Conservation (phyloP, 345 rosid genomes). For the Arabis hirsuta region DNA sequence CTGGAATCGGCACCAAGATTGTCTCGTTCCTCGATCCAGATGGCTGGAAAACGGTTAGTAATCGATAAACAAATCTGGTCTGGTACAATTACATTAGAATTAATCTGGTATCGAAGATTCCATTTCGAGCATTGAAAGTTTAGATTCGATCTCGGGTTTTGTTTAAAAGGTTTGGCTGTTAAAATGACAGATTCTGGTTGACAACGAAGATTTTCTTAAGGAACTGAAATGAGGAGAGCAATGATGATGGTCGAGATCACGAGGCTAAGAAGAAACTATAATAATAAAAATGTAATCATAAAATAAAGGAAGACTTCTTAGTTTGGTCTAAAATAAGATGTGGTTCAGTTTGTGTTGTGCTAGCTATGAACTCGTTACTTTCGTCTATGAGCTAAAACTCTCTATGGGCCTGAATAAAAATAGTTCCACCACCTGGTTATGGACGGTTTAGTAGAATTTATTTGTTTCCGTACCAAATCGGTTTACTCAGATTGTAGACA, state of each 20-base stretch:
- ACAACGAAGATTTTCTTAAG: constrained; percentile 90
- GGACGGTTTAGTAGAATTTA: constrained; percentile 13
- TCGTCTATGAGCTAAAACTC: constrained; percentile 5
- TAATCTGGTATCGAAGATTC: not conserved
- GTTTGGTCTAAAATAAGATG: constrained; percentile 19
- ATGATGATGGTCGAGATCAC: constrained; percentile 25
- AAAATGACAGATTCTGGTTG: constrained; percentile 76
- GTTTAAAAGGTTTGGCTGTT: constrained; percentile 12
- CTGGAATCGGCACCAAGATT: constrained; percentile 89
- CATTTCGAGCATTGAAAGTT: not conserved
- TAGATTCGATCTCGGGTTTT: not conserved
- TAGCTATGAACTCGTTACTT: constrained; percentile 14
- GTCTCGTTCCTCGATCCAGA: constrained; percentile 87
- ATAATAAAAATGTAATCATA: constrained; percentile 28
- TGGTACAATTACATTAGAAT: not conserved
- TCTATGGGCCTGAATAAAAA: constrained; percentile 16
- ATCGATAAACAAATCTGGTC: not conserved
- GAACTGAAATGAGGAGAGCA: constrained; percentile 57
- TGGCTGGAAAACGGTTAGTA: constrained; percentile 94
- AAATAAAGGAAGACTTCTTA: constrained; percentile 8
- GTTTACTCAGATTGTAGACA: not conserved
- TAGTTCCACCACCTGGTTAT: not conserved
- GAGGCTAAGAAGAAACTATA: constrained; percentile 1
- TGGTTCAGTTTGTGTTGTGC: constrained; percentile 24
- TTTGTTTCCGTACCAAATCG: not conserved